Evolutionary conservation across 768 basidiomycete genomes (phyloP).

Genomic region (Atractiella rhizophila): DNA sequence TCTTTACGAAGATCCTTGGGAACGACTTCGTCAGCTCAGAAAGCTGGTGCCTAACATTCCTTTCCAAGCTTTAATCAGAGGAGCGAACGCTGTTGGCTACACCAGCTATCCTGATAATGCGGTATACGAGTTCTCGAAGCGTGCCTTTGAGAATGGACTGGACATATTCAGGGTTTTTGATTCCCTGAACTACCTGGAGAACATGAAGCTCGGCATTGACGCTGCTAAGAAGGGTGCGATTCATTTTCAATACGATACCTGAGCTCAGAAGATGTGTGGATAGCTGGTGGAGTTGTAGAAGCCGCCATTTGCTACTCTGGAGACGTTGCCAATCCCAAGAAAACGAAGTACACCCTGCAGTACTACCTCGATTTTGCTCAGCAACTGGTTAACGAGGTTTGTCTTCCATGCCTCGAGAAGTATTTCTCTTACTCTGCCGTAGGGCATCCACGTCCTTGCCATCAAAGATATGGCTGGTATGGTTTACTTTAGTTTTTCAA

Average conservation of each 20-base stretch:
- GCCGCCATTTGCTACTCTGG: slow-evolving; percentile 75
- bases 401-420: background rate
- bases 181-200: slow-evolving; percentile 93
- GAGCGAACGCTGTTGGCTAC: slow-evolving; percentile 96
- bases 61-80: slow-evolving; percentile 89
- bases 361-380: slow-evolving; percentile 94
- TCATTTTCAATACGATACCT: too few species aligned
- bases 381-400: slow-evolving; percentile 51
- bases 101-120: slow-evolving; percentile 97
- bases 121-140: slow-evolving; percentile 94
- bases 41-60: slow-evolving; percentile 97
- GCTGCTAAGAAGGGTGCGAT: slow-evolving; percentile 99
- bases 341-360: slow-evolving; percentile 86
- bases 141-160: slow-evolving; percentile 96
- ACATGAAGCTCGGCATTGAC: slow-evolving; percentile 96
- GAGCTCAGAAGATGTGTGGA: too few species aligned
- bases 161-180: slow-evolving; percentile 99
- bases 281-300: slow-evolving; percentile 94
- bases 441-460: slow-evolving; percentile 78
- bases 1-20: slow-evolving; percentile 99
- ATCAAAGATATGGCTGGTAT: slow-evolving; percentile 92
- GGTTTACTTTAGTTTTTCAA: too few species aligned
- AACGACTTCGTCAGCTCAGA: slow-evolving; percentile 71
- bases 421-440: slow-evolving; percentile 9
- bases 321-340: slow-evolving; percentile 78